Conservation (phyloP, 345 rosid species). For the Salix caprea region DNA sequence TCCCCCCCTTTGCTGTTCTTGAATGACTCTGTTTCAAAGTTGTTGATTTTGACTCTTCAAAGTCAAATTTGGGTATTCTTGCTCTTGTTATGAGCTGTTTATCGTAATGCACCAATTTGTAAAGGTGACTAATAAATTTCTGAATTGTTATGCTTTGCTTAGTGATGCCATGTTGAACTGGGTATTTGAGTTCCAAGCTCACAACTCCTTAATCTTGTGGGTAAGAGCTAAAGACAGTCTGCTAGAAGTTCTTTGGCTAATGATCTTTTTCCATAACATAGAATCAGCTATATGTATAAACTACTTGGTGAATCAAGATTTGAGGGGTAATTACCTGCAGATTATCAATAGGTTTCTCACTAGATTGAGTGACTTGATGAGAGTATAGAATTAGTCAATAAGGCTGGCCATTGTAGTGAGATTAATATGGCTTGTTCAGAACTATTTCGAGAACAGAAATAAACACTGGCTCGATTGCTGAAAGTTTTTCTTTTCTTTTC, state of each 20-base stretch:
- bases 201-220: neutral
- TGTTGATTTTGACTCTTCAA: neutral
- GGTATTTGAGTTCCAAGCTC: neutral
- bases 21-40: neutral
- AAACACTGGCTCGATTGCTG: neutral
- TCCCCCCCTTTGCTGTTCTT: neutral
- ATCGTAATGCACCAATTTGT: too few species aligned
- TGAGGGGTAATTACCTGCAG: neutral
- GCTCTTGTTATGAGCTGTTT: neutral
- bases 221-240: neutral
- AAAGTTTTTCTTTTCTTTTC: too few species aligned
- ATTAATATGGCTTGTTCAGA: too few species aligned
- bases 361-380: too few species aligned
- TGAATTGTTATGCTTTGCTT: neutral
- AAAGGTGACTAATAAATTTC: too few species aligned
- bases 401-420: neutral
- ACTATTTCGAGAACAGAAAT: too few species aligned
- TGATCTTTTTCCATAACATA: neutral
- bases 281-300: neutral
- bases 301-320: neutral
- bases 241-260: neutral
- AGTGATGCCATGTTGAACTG: neutral
- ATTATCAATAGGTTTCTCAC: too few species aligned
- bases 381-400: too few species aligned
- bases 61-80: neutral